Conservation (phyloP, 2,329 filamentous ascomycete species). For the Westerdykella sp. region DNA sequence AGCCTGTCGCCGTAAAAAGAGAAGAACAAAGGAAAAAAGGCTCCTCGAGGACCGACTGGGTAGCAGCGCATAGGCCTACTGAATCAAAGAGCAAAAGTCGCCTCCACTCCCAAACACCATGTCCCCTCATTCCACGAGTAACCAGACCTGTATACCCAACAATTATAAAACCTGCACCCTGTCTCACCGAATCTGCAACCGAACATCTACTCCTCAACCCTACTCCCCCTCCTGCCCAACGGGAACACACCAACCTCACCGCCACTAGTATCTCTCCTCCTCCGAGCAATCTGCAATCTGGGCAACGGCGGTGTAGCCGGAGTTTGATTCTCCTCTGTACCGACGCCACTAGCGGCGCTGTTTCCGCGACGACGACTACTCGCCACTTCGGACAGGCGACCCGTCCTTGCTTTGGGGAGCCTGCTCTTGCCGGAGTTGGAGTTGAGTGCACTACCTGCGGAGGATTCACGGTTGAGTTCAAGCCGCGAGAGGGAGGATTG, state of each 20-base stretch:
- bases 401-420: conserved; percentile 30
- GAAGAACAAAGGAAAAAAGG: no score
- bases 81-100: no score
- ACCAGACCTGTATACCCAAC: no score
- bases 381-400: conserved; percentile 25
- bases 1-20: no score
- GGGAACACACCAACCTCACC: conserved; percentile 22
- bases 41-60: no score
- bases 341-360: conserved; percentile 10
- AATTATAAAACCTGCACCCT: no score
- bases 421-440: no score
- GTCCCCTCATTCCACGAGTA: no score
- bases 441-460: background rate
- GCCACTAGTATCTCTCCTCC: conserved; percentile 31
- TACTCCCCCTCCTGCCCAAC: conserved; percentile 4
- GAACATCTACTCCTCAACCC: background rate
- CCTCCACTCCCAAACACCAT: no score
- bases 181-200: no score
- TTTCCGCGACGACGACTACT: conserved; percentile 15
- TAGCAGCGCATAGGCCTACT: no score
- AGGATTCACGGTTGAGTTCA: background rate
- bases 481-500: background rate
- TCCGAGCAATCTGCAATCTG: conserved; percentile 27
- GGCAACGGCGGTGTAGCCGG: conserved; percentile 21
- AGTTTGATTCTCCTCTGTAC: conserved; percentile 19